Base-by-base conservation (phyloP, 169 alveolate species). In the Eimeria necatrix region DNA sequence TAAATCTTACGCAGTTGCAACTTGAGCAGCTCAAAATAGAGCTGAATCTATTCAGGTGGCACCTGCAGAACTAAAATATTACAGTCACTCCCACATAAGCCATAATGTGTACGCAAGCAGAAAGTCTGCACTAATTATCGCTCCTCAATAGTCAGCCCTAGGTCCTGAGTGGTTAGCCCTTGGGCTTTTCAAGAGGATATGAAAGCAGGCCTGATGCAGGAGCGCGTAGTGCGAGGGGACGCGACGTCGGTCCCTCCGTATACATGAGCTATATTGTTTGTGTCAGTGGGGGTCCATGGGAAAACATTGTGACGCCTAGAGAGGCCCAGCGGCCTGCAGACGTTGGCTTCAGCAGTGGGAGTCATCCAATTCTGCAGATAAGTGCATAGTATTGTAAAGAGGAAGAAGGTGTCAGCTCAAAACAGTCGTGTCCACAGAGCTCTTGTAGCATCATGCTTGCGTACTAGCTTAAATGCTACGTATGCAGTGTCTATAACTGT, bases 191-290 rank as follows among this genome's bases (percentile, higher is more conserved):
- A 76, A 6, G 61, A 76, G 48, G 86, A 26, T n/a, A 81, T 81
- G 24, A 51, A 53, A 10, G 90, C 90, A 53, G 92, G 92, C 41
- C 92, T 24, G 81, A 85, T 85, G 92, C 92, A 85, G 20, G 92
- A 70, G 18, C 92, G 59, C 0, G 92, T 85, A 1, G 70, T 41
- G 80, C 80, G 92, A 60, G 92, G 92, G 32, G 81, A 41, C 1
- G 92, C 92, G 4, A 9, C 56, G 18, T n/a, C 3, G 46, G 14
- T 24, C 81, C 92, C 92, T 4, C 61, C 80, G 51, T 32, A 60
- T 6, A 46, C 20, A 16, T 85, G 81, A 20, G 92, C 56, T 0
- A 85, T 85, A 59, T 85, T 85, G 91, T 83, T 26, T 51, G 81
- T 56, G 56, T 56, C 61, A 12, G 61, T 22, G 3, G 80, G 61